Evolutionary conservation across 768 basidiomycete genomes (phyloP), one percentile per base, ranked within the genome.

Genomic region (Mycena indigotica): DNA sequence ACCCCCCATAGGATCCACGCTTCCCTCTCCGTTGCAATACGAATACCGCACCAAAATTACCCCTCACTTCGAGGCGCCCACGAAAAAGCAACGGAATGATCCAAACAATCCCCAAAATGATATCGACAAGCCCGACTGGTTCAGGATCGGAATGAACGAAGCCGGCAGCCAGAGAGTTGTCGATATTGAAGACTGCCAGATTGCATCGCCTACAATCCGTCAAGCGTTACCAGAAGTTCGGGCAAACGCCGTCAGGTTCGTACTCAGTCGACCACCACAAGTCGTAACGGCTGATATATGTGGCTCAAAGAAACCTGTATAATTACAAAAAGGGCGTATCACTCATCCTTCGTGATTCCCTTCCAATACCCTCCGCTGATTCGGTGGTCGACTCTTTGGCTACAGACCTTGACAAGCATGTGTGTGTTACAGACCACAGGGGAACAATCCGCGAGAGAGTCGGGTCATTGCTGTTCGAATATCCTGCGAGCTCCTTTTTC

Each of bases 131-230:
- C 85, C 88, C 13, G 77, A 82, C 41, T 92, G 92, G 84, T 72
- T 94, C 23, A 84, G 86, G 40, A 95, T 98, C 39, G 95, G 96
- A 0, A 98, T 98, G 73, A 95, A 96, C 65, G 70, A 83, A 38
- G 85, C 87, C 25, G 92, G 91, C 0, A 84, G 80, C 44, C 81
- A 84, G 56, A 78, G 80, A 19, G 87, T 90, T 4, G 74, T 98
- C 75, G 96, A 98, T 69, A 98, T 98, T 56, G 96, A 98, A 89
- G 95, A 96, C 73, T 97, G 95, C 67, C 91, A 93, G 0, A 95
- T 98, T 45, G 92, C 93, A 0, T 93, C 94, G 0, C 78, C 85
- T 0, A 80, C 89, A 2, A 78, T 98, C 54, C 95, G 95, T 66
- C 72, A 82, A 46, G 84, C 85, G 2, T 75, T 92, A 35, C 72